Percentiles rank a stretch among this genome's conserved stretches.
phyloP scores from a whole-genome alignment of 73 alveolate genomes.

The Stentor roeselii region DNA sequence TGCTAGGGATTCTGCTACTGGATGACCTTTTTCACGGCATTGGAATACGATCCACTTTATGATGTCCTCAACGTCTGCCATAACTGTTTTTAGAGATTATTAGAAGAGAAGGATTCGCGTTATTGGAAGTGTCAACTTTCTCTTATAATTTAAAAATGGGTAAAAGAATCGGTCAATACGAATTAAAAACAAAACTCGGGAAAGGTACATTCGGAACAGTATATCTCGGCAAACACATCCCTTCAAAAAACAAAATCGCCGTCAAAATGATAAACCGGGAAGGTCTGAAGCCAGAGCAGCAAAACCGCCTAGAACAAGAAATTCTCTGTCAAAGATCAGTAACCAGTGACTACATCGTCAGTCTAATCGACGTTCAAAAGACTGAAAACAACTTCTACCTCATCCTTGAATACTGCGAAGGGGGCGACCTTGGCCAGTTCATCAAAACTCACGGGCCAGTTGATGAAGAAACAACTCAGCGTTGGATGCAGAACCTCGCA shows the following conservation, averaged over 20 bases:
- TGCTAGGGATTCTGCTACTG: constrained; percentile 91
- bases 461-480: background rate
- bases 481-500: constrained; percentile 4
- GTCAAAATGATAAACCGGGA: constrained; percentile 66
- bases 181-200: constrained; percentile 24
- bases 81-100: constrained; percentile 38
- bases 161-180: constrained; percentile 27
- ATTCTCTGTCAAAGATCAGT: constrained; percentile 63
- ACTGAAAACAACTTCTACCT: constrained; percentile 65
- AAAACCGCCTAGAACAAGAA: constrained; percentile 58
- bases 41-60: constrained; percentile 79
- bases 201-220: constrained; percentile 33
- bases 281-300: constrained; percentile 43
- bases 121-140: too few species aligned
- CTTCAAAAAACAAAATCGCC: constrained; percentile 48
- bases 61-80: constrained; percentile 82
- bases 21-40: constrained; percentile 87
- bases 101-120: too few species aligned
- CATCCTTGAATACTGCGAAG: constrained; percentile 71
- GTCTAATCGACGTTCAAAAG: constrained; percentile 68
- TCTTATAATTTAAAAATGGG: too few species aligned
- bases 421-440: constrained; percentile 66
- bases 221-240: constrained; percentile 29
- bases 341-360: constrained; percentile 68
- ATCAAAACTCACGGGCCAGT: constrained; percentile 30